Conservation (phyloP, 202 grass and related monocot genomes). For the Zizania palustris region DNA sequence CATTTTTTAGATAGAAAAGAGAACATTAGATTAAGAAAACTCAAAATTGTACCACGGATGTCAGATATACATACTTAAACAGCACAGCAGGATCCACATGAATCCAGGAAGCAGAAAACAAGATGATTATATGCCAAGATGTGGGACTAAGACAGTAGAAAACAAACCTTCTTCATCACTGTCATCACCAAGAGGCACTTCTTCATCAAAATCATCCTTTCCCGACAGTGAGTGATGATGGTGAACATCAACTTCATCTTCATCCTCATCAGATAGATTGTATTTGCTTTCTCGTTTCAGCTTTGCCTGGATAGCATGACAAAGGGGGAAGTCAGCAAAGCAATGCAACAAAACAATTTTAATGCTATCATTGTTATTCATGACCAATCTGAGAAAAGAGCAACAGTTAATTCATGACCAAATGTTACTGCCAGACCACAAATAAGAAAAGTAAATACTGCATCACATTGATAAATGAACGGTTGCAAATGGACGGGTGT, state of each 20-base stretch:
- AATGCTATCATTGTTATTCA: not conserved
- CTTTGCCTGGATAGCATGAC: constrained; percentile 55
- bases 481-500: too few relatives aligned
- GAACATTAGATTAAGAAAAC: not conserved
- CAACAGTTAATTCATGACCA: not conserved
- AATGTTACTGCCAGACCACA: too few relatives aligned
- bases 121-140: not conserved
- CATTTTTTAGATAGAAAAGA: constrained; percentile 15
- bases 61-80: constrained; percentile 7
- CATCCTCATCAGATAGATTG: constrained; percentile 84
- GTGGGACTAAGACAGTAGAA: not conserved
- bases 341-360: not conserved
- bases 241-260: constrained; percentile 47
- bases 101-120: constrained; percentile 23
- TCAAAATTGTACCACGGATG: not conserved
- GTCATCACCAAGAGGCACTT: constrained; percentile 66
- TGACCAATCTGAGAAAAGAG: not conserved
- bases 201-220: constrained; percentile 94
- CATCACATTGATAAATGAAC: too few relatives aligned
- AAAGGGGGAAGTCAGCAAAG: constrained; percentile 2
- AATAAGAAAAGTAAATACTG: too few relatives aligned
- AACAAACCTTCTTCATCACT: constrained; percentile 56
- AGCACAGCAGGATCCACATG: constrained; percentile 10
- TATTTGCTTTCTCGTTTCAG: constrained; percentile 86
- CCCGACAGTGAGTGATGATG: constrained; percentile 34